phyloP scores from a whole-genome alignment of 176 grass and related monocot genomes.

The Cenchrus purpureus region DNA sequence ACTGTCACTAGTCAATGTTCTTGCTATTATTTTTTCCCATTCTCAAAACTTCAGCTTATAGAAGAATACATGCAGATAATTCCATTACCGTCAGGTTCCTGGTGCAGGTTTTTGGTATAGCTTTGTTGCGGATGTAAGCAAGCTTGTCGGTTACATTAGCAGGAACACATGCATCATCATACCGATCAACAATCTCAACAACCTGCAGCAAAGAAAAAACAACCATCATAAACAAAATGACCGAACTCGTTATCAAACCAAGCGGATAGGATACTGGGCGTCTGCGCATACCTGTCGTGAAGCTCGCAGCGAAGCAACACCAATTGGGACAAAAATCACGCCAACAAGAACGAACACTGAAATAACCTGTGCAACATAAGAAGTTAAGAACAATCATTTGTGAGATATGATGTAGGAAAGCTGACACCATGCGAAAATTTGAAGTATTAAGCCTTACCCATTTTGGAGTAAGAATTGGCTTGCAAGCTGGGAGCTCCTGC shows the following conservation, averaged over 20 bases:
- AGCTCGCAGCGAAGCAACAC: conserved; percentile 66
- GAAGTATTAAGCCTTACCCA: conserved; percentile 63
- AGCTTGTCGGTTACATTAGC: conserved; percentile 59
- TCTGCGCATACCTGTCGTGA: conserved; percentile 64
- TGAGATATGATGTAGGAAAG: conserved; percentile 20
- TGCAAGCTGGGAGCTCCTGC: conserved; percentile 99
- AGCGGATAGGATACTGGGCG: conserved; percentile 31
- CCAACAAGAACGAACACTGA: conserved; percentile 79
- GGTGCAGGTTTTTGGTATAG: conserved; percentile 57
- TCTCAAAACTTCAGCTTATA: not conserved
- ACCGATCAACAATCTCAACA: conserved; percentile 85
- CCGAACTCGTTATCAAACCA: not conserved
- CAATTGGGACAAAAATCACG: conserved; percentile 84
- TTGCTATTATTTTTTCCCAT: conserved; percentile 9
- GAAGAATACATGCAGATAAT: conserved; percentile 29
- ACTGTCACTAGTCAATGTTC: not conserved
- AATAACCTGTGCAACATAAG: conserved; percentile 59
- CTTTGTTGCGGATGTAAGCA: conserved; percentile 65
- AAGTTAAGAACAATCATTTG: conserved; percentile 21
- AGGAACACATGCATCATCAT: conserved; percentile 71
- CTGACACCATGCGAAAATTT: not conserved
- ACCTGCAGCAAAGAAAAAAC: conserved; percentile 58
- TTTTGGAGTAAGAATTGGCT: conserved; percentile 95
- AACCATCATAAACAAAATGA: conserved; percentile 20
- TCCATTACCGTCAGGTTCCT: conserved; percentile 70